phyloP scores from a whole-genome alignment of 192 early-diverging fungal species.

The Pilaira anomala region DNA sequence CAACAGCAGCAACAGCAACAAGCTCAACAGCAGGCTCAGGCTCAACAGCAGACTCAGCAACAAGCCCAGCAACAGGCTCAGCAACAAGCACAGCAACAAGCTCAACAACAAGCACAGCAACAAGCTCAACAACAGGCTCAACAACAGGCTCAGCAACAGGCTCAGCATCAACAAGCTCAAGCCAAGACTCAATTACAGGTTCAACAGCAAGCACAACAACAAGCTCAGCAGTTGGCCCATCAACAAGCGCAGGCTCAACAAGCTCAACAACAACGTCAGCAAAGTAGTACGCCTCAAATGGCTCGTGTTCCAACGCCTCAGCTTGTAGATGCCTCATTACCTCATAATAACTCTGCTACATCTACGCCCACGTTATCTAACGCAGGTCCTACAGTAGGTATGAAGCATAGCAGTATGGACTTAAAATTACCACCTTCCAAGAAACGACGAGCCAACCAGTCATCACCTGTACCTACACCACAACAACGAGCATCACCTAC shows the following conservation, averaged over 20 bases:
- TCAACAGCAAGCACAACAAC: constrained; percentile 2
- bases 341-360: not conserved
- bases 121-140: constrained; percentile 6
- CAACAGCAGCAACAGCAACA: constrained; percentile 15
- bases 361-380: not conserved
- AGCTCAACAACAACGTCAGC: constrained; percentile 1
- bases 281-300: constrained; percentile 3
- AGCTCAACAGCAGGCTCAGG: constrained; percentile 10
- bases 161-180: constrained; percentile 22
- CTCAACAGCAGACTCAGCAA: constrained; percentile 10
- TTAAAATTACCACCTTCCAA: constrained; percentile 31
- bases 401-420: constrained; percentile 33
- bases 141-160: constrained; percentile 16
- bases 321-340: not conserved
- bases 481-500: not conserved
- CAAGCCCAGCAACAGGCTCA: constrained; percentile 12
- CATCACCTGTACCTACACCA: not conserved
- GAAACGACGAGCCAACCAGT: constrained; percentile 9
- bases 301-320: constrained; percentile 13
- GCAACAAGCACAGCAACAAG: constrained; percentile 6
- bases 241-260: constrained; percentile 16
- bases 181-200: no score
- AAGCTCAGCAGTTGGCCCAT: constrained; percentile 18
- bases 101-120: constrained; percentile 12
- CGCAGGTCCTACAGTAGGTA: not conserved